Conservation (phyloP, 2,329 filamentous ascomycete species). For the Fusarium protoensiforme region DNA sequence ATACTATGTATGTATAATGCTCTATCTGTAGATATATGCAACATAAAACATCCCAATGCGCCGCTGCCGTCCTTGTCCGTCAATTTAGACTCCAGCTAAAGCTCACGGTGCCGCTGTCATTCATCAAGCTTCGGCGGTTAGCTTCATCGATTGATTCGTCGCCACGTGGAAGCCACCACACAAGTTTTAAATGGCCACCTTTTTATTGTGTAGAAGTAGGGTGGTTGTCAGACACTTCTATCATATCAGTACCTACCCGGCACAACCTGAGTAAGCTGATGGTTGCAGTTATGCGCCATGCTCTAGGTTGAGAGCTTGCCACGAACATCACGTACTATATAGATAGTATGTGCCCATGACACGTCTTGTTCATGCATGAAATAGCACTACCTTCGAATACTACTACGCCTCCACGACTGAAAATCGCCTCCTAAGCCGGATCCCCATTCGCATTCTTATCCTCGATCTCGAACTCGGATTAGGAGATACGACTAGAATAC, state of each 20-base stretch:
- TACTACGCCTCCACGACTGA: neutral
- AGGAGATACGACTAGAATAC: neutral
- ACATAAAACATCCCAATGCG: neutral
- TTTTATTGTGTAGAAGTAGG: neutral
- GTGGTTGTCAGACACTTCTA: neutral
- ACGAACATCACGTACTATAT: neutral
- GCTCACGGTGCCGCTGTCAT: neutral
- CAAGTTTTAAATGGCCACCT: neutral
- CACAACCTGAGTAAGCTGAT: neutral
- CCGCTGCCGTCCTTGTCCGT: neutral
- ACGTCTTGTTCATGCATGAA: neutral
- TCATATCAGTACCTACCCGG: neutral
- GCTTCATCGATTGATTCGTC: neutral
- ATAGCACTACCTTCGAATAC: neutral
- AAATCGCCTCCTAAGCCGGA: neutral
- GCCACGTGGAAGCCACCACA: neutral
- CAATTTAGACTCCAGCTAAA: neutral
- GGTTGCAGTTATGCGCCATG: neutral
- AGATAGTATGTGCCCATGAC: neutral
- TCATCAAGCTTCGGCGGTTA: neutral
- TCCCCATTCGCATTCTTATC: neutral
- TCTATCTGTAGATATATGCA: neutral
- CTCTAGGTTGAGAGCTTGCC: neutral
- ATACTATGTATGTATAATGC: neutral
- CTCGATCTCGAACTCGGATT: neutral